phyloP scores from a whole-genome alignment of 257 asterid species.

The Nicotiana tabacum region DNA sequence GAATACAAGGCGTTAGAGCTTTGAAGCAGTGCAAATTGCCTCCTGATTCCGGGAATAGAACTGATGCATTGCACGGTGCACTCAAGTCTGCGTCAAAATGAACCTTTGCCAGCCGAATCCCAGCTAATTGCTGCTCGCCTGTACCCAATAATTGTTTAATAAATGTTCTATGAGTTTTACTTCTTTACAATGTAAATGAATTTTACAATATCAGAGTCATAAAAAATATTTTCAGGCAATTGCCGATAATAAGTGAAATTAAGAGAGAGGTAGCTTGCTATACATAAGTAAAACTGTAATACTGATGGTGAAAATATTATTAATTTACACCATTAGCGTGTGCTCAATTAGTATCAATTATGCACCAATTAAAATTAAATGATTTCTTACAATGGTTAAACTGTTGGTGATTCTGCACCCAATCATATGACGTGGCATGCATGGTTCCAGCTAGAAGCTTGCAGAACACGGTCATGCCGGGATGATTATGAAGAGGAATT shows the following conservation, averaged over 20 bases:
- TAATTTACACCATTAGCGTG: background rate
- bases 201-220: no score
- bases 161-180: no score
- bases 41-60: constrained; percentile 30
- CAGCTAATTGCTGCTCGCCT: background rate
- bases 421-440: constrained; percentile 31
- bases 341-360: background rate
- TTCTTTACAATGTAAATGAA: no score
- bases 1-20: constrained; percentile 30
- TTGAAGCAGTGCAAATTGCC: constrained; percentile 36
- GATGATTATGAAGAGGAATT: constrained; percentile 45
- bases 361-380: background rate
- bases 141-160: background rate
- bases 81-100: constrained; percentile 12
- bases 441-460: constrained; percentile 31
- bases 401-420: constrained; percentile 21
- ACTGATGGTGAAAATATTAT: background rate
- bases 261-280: background rate
- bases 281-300: background rate
- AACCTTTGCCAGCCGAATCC: constrained; percentile 17
- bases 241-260: background rate
- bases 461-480: constrained; percentile 35
- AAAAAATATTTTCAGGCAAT: no score
- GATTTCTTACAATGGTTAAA: background rate
- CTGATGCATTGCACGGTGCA: constrained; percentile 20